These are phyloP conservation scores for Clonostachys rhizophaga DNA, from an alignment of 2,329 filamentous ascomycete species.

Conservation along the genomic window DNA sequence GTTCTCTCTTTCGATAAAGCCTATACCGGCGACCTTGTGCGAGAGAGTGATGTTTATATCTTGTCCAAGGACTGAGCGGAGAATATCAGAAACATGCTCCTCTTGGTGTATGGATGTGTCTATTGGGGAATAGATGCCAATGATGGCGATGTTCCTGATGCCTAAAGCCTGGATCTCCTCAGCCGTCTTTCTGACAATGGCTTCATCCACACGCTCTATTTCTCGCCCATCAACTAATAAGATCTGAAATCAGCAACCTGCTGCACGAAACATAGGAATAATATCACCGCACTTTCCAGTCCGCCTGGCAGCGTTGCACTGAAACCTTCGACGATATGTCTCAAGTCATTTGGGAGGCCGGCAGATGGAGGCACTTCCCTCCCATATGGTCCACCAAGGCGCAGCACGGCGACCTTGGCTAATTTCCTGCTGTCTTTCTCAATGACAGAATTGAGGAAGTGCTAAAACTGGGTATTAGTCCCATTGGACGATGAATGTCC, in stretches of 20 bases:
- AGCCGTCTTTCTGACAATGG: conserved; percentile 26
- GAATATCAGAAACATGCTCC: conserved; percentile 25
- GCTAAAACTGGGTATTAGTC: conserved; percentile 5
- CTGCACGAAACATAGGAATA: too few relatives aligned
- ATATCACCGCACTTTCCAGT: conserved; percentile 26
- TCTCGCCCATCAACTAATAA: conserved; percentile 28
- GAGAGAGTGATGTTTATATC: conserved; percentile 32
- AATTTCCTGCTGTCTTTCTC: conserved; percentile 36
- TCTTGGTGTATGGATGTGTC: conserved; percentile 34
- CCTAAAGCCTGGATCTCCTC: conserved; percentile 24
- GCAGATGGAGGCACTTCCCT: conserved; percentile 37
- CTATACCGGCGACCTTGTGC: conserved; percentile 34
- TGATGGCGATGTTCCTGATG: conserved; percentile 30
- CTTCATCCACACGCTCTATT: conserved; percentile 27
- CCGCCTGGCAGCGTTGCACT: conserved; percentile 36
- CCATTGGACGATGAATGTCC: too few relatives aligned
- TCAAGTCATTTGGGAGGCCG: conserved; percentile 35
- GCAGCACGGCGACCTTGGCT: conserved; percentile 36
- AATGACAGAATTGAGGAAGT: conserved; percentile 44
- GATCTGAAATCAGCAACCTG: too few relatives aligned
- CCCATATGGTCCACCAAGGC: conserved; percentile 39
- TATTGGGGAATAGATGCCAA: conserved; percentile 40
- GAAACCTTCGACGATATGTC: conserved; percentile 32
- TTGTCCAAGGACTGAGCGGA: conserved; percentile 15
- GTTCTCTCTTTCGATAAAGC: conserved; percentile 44